phyloP scores from a whole-genome alignment of 2,329 filamentous ascomycete genomes.

The Cytospora leucostoma region DNA sequence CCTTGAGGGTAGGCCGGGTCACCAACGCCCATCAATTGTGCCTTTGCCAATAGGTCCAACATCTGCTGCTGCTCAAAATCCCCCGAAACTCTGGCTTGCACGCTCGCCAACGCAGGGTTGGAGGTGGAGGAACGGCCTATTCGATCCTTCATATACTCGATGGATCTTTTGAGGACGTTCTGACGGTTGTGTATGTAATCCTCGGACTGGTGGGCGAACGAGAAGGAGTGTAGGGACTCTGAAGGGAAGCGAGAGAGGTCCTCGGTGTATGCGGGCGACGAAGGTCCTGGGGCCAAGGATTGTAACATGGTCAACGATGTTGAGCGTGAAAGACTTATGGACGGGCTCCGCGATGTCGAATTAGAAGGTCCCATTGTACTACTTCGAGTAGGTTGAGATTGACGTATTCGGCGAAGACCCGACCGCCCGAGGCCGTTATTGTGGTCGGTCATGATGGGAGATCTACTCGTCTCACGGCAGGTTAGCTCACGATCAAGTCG shows the following conservation, averaged over 20 bases:
- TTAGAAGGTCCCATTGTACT: slow-evolving; percentile 62
- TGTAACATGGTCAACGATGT: slow-evolving; percentile 70
- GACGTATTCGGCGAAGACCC: slow-evolving; percentile 89
- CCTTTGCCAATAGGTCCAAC: slow-evolving; percentile 82
- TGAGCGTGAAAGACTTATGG: slow-evolving; percentile 61
- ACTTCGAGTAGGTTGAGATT: slow-evolving; percentile 70
- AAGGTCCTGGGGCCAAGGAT: slow-evolving; percentile 60
- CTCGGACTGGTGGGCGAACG: slow-evolving; percentile 93
- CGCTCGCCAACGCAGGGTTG: slow-evolving; percentile 75
- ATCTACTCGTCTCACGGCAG: slow-evolving; percentile 51
- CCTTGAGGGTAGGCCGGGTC: slow-evolving; percentile 51
- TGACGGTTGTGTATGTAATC: slow-evolving; percentile 89
- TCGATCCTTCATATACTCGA: slow-evolving; percentile 95
- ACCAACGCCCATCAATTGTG: slow-evolving; percentile 73
- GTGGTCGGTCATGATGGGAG: slow-evolving; percentile 79
- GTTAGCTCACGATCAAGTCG: slow-evolving; percentile 26
- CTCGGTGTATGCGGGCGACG: slow-evolving; percentile 78
- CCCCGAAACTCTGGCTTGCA: slow-evolving; percentile 78
- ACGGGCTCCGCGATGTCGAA: slow-evolving; percentile 62
- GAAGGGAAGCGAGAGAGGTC: slow-evolving; percentile 91
- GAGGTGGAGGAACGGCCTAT: slow-evolving; percentile 74
- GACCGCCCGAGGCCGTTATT: slow-evolving; percentile 84
- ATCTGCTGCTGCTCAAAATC: slow-evolving; percentile 87
- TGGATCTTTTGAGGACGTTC: slow-evolving; percentile 87
- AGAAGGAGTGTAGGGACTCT: slow-evolving; percentile 97